Evolutionary conservation across 176 grass and related monocot genomes (phyloP).

Genomic region (Aechmea fasciata): DNA sequence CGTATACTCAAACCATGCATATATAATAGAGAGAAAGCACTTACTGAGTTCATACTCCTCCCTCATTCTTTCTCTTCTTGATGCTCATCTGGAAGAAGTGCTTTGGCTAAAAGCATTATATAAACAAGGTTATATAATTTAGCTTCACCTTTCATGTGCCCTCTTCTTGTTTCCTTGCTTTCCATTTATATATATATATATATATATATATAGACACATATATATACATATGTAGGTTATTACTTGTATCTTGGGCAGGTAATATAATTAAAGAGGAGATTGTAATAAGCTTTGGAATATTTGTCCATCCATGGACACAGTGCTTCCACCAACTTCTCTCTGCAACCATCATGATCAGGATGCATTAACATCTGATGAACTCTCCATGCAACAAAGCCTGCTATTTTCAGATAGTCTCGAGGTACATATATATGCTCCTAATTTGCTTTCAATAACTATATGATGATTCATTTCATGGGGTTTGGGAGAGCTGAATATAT

Average conservation of each 20-base stretch:
- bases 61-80: no score
- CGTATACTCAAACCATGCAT: no score
- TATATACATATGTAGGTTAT: neutral
- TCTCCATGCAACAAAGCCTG: constrained; percentile 54
- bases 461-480: no score
- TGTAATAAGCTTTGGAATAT: neutral
- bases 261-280: neutral
- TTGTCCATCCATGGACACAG: constrained; percentile 1
- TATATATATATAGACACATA: no score
- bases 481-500: no score
- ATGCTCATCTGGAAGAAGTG: no score
- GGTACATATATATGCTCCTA: constrained; percentile 21
- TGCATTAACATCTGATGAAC: constrained; percentile 39
- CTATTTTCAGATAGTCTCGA: constrained; percentile 83
- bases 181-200: no score
- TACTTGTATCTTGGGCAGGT: neutral
- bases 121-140: neutral
- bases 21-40: no score
- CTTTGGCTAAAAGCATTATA: no score
- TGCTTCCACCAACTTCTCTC: neutral
- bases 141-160: no score
- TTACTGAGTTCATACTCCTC: no score
- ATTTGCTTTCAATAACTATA: neutral
- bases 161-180: no score
- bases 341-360: constrained; percentile 23